Base-by-base conservation (phyloP, 345 rosid genomes). In the Linum trigynum region DNA sequence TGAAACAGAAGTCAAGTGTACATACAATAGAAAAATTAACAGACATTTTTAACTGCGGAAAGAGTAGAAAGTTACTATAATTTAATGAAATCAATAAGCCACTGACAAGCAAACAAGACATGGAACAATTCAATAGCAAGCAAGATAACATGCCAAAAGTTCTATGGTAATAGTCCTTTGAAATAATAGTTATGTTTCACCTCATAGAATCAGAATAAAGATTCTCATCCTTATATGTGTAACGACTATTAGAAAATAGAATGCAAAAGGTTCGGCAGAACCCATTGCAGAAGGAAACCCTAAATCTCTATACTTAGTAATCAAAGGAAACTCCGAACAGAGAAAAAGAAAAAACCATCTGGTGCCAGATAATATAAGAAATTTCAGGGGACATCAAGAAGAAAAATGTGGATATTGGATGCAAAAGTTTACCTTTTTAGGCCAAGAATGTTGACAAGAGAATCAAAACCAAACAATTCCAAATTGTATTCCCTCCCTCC, bases 391-490 rank as follows among this genome's bases (percentile, higher is more conserved):
- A 59, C 64, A 14, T 39, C 61, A 38, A 35, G 7, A 45, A 51
- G 15, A 7, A 38, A 38, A 10, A 48, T 4, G 38, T 0, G 32
- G 32, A 15, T 7, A 17, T 37, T 39, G 61, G 23, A 36, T 53
- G 11, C 9, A 56, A 62, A 10, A 15, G 50, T 4, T 4, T 77
- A 95, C 99, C 98, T 95, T 77, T 80, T 87, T 70, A 95, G 88
- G 65, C 99, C 99, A 76, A 95, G 99, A 79, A 95, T 91, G 72
- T 82, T 89, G 63, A 95, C 99, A 71, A 95, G 98, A 63, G 99
- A 94, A 79, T 91, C 99, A 23, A 94, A 95, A 78, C 99, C 99
- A 85, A 95, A 95, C 76, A 95, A 77, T 72, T 95, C 99, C 80
- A 95, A 79, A 67, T 81, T 91, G 65, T 92, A 78, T 63, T 87